Conservation (phyloP, 352 stramenopile species). For the Globisporangium echinulatum region DNA sequence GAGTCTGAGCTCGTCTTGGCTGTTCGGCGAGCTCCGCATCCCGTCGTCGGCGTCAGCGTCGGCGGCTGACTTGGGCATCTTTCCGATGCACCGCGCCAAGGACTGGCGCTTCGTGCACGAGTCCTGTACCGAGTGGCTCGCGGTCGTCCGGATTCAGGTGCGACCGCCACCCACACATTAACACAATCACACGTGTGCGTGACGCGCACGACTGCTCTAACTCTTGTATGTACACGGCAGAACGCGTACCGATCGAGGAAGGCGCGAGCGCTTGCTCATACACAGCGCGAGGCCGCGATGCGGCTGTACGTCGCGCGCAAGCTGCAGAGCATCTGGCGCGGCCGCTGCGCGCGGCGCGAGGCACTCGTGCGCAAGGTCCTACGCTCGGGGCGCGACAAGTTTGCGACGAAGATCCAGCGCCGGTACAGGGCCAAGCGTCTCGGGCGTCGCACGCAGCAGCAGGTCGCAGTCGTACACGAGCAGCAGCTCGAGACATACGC, state of each 20-base stretch:
- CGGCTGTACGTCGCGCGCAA: conserved; percentile 34
- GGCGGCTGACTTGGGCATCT: conserved; percentile 44
- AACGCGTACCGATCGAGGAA: conserved; percentile 54
- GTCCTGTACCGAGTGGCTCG: conserved; percentile 41
- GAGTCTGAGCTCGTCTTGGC: conserved; percentile 63
- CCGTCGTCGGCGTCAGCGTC: conserved; percentile 13
- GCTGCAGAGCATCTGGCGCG: conserved; percentile 70
- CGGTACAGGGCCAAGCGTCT: conserved; percentile 43
- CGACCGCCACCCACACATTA: background rate
- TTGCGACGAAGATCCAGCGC: conserved; percentile 60
- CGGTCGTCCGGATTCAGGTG: conserved; percentile 57
- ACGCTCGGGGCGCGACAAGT: conserved; percentile 34
- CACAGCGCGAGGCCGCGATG: conserved; percentile 30
- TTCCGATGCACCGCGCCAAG: conserved; percentile 58
- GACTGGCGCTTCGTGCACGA: conserved; percentile 60
- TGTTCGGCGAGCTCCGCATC: conserved; percentile 43
- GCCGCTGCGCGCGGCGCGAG: conserved; percentile 35
- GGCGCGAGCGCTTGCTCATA: conserved; percentile 22
- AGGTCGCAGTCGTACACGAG: conserved; percentile 31
- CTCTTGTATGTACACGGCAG: conserved; percentile 12
- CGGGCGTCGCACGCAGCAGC: conserved; percentile 21
- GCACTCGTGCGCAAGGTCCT: conserved; percentile 43
- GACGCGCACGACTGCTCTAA: no score
- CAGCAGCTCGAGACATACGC: conserved; percentile 39
- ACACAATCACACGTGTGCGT: background rate